Evolutionary conservation across 2,329 filamentous ascomycete species (phyloP).

Genomic region (Sporothrix variecibatus): DNA sequence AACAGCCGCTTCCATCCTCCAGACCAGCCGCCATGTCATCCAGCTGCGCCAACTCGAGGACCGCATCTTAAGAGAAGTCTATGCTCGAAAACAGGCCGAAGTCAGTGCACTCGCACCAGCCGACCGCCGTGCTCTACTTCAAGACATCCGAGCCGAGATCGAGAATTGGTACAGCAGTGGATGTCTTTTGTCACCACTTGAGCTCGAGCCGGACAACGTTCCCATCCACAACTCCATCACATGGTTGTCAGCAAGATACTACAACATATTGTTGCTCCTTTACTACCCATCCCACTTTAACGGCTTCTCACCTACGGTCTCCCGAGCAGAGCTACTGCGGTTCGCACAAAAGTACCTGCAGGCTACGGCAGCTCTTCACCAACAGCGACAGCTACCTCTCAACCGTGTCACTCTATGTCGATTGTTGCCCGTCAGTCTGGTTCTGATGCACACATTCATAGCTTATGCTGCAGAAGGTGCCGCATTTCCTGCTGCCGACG

Average conservation of each 20-base stretch:
- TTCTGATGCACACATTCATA: constrained; percentile 41
- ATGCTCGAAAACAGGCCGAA: constrained; percentile 31
- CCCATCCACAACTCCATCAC: constrained; percentile 49
- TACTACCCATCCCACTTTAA: constrained; percentile 44
- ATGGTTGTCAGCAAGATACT: constrained; percentile 48
- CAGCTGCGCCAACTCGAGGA: constrained; percentile 48
- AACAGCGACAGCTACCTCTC: constrained; percentile 47
- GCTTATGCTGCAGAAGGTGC: constrained; percentile 31
- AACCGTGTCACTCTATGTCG: constrained; percentile 47
- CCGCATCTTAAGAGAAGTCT: constrained; percentile 43
- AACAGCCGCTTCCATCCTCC: constrained; percentile 44
- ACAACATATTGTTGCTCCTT: constrained; percentile 47
- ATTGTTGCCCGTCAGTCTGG: constrained; percentile 42
- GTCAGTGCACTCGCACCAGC: constrained; percentile 30
- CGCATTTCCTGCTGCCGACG: constrained; percentile 40
- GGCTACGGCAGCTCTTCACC: constrained; percentile 44
- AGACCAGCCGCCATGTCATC: constrained; percentile 49
- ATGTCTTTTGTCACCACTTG: constrained; percentile 45
- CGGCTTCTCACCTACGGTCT: constrained; percentile 32
- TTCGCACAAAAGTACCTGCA: constrained; percentile 48
- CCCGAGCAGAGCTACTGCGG: constrained; percentile 40
- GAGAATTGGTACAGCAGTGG: constrained; percentile 52
- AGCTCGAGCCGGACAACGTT: constrained; percentile 44
- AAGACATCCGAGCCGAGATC: constrained; percentile 45
- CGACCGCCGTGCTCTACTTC: constrained; percentile 37